These are phyloP conservation scores for Citrus sp. DNA, from an alignment of 345 rosid species.

Conservation along the genomic window DNA sequence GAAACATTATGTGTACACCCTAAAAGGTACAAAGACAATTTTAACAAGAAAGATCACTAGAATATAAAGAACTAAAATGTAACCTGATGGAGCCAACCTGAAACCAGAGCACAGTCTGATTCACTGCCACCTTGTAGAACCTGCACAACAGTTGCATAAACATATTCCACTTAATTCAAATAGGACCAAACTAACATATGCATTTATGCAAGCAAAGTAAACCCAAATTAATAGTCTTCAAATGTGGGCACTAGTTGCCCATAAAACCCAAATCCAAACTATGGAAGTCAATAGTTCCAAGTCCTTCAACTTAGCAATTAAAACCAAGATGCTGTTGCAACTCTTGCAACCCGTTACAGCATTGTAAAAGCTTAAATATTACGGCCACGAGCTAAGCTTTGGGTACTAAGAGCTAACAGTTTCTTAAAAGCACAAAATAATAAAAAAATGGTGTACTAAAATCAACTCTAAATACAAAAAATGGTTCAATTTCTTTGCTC, in stretches of 20 bases:
- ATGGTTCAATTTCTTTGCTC: background rate
- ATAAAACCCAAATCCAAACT: background rate
- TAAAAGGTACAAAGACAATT: background rate
- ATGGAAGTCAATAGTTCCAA: background rate
- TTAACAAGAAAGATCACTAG: background rate
- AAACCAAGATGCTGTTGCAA: background rate
- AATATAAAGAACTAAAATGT: conserved; percentile 50
- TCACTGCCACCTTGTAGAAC: conserved; percentile 73
- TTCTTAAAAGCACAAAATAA: background rate
- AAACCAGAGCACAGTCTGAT: conserved; percentile 84
- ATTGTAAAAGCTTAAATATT: background rate
- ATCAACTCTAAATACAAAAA: background rate
- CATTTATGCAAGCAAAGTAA: background rate
- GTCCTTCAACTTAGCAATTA: background rate
- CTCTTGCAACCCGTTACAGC: background rate
- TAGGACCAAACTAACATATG: background rate
- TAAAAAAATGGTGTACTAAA: background rate
- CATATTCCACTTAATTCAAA: conserved; percentile 3
- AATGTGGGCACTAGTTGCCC: background rate
- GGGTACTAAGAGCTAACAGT: background rate
- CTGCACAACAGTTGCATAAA: conserved; percentile 34
- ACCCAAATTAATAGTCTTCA: background rate
- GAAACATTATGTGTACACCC: background rate
- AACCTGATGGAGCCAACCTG: conserved; percentile 99
- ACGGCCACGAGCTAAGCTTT: background rate